A percentile compares a stretch with the other conserved stretches of the same genome.
These are phyloP conservation scores for Aspergillus sp. DNA, from an alignment of 2,329 filamentous ascomycete species.

Conservation along the genomic window DNA sequence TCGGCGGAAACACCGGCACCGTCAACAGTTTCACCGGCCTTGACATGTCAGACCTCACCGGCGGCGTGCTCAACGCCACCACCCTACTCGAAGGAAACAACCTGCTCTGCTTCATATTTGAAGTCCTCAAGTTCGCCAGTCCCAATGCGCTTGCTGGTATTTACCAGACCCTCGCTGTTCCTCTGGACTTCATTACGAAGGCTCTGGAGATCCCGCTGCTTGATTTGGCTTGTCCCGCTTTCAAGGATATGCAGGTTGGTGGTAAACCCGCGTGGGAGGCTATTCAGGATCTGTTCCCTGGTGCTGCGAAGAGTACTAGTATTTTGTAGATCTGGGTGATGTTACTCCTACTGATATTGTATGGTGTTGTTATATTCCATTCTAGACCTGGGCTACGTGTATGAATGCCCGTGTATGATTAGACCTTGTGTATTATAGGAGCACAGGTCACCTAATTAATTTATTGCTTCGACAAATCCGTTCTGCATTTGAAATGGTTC, in stretches of 20 bases:
- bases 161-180: slow-evolving; percentile 29
- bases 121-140: slow-evolving; percentile 33
- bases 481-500: too few relatives aligned
- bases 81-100: slow-evolving; percentile 43
- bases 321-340: slow-evolving; percentile 5
- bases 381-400: too few relatives aligned
- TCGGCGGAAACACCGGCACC: slow-evolving; percentile 55
- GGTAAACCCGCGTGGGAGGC: slow-evolving; percentile 33
- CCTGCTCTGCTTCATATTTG: slow-evolving; percentile 40
- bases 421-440: too few relatives aligned
- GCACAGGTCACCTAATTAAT: too few relatives aligned
- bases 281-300: slow-evolving; percentile 29
- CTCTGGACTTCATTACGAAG: slow-evolving; percentile 30
- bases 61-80: slow-evolving; percentile 38
- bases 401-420: too few relatives aligned
- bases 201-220: slow-evolving; percentile 28
- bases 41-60: slow-evolving; percentile 43
- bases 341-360: too few relatives aligned
- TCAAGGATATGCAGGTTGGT: slow-evolving; percentile 31
- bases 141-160: slow-evolving; percentile 33
- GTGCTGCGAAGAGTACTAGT: slow-evolving; percentile 25
- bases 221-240: slow-evolving; percentile 32
- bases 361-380: too few relatives aligned
- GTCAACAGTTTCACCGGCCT: slow-evolving; percentile 54
- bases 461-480: too few relatives aligned